Conservation (phyloP, 371 early-diverging fungal genomes). For the Cladochytrium tenue region DNA sequence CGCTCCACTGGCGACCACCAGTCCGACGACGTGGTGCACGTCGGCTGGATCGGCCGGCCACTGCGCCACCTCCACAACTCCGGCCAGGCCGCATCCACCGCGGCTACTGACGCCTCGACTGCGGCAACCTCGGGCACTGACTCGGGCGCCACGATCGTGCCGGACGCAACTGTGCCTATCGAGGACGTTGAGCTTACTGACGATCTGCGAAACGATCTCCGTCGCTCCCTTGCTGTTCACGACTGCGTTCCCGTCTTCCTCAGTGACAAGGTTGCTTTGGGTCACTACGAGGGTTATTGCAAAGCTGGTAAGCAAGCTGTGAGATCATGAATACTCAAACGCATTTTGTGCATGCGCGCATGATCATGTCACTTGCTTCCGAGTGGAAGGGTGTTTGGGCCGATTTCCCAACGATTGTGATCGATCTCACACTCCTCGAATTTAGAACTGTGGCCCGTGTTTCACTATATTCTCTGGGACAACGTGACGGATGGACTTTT, state of each 20-base stretch:
- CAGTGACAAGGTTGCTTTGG: slow-evolving; percentile 66
- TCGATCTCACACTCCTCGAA: not conserved
- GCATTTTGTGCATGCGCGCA: too few relatives aligned
- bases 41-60: slow-evolving; percentile 71
- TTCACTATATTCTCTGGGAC: slow-evolving; percentile 96
- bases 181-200: slow-evolving; percentile 38
- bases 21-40: slow-evolving; percentile 41
- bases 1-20: slow-evolving; percentile 69
- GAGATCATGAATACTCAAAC: too few relatives aligned
- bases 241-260: slow-evolving; percentile 79
- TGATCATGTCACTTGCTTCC: not conserved
- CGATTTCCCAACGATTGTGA: not conserved
- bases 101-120: not conserved
- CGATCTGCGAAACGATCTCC: slow-evolving; percentile 61
- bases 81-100: slow-evolving; percentile 24
- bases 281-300: slow-evolving; percentile 89
- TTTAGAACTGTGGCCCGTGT: slow-evolving; percentile 90
- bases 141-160: slow-evolving; percentile 11
- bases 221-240: slow-evolving; percentile 26
- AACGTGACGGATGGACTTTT: slow-evolving; percentile 50
- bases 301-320: slow-evolving; percentile 79
- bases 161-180: not conserved
- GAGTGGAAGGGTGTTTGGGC: not conserved
- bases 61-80: slow-evolving; percentile 48
- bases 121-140: not conserved